Evolutionary conservation across 129 eudicot genomes (phyloP), one percentile per base, ranked within the genome.

Genomic region (Mikania micrantha): DNA sequence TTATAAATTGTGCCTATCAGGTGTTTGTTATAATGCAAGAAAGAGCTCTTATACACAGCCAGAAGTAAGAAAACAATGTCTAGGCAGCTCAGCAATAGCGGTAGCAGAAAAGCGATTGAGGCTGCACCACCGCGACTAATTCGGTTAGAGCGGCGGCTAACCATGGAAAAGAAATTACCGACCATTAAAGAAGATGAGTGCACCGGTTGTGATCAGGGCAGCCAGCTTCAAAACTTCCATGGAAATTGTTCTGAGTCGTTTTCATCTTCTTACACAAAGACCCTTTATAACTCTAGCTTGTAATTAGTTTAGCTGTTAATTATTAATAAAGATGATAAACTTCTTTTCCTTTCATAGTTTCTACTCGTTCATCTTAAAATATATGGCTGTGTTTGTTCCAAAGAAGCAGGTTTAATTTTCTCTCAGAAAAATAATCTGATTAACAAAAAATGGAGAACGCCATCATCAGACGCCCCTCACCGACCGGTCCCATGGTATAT

Each of bases 141-240:
- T 59, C 82, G 78, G 64, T 32, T 78, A 66, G 82, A 78, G 49
- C 52, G 75, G 75, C 74, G 70, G 38, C 60, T 47, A 4, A 78
- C 54, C 66, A 66, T 73, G 74, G 82, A 78, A n/a, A 78, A 73
- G 65, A 78, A 78, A 60, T 21, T 78, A 35, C 66, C 77, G 2
- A 78, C 78, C 41, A 78, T 78, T 39, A 68, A 78, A 66, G 82
- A 78, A 78, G 82, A 78, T 53, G 74, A 71, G 49, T 56, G 74
- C 9, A 21, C 31, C 4, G 15, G 39, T 42, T 70, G 75, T 27
- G 78, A 72, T 38, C 74, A 63, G 6, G 71, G 75, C 10, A 32
- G 59, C 65, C 80, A 72, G 45, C 64, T 78, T 73, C 69, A 65
- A 47, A 54, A 67, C 78, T 57, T 34, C 36, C 61, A 72, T 38